phyloP scores from a whole-genome alignment of 2,329 filamentous ascomycete species.

The Beauveria pseudobassiana region DNA sequence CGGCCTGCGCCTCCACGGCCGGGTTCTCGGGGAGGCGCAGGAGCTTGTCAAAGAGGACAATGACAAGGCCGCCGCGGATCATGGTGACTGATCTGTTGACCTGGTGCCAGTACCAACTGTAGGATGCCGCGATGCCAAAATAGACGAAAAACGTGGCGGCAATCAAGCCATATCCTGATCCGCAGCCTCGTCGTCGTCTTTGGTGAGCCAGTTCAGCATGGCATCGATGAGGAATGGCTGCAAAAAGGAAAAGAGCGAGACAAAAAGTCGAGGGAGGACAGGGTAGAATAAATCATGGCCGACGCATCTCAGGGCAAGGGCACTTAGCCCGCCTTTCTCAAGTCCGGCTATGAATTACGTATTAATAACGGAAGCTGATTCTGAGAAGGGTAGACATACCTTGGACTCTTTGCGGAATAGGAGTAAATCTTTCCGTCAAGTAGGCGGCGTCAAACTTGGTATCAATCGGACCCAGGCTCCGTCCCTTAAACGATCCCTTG shows the following conservation, averaged over 20 bases:
- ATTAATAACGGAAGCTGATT: no score
- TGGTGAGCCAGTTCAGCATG: not conserved
- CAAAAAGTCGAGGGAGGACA: not conserved
- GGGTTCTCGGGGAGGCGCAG: not conserved
- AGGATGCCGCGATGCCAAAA: not conserved
- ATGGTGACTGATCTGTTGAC: not conserved
- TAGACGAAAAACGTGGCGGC: not conserved
- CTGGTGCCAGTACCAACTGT: conserved; percentile 7
- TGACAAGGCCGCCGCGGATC: not conserved
- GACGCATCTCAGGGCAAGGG: not conserved
- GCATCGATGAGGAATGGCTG: conserved; percentile 1
- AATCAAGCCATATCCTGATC: not conserved
- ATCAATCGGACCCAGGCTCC: not conserved
- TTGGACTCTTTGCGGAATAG: not conserved
- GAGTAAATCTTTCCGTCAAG: not conserved
- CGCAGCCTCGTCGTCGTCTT: not conserved
- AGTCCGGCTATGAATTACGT: not conserved
- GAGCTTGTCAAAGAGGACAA: conserved; percentile 1
- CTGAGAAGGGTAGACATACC: not conserved
- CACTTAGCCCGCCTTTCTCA: not conserved
- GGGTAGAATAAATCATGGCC: not conserved
- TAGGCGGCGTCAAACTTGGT: not conserved
- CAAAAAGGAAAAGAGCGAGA: not conserved
- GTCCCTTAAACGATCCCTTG: not conserved
- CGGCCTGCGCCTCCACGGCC: not conserved